Evolutionary conservation across 2,329 filamentous ascomycete species (phyloP).

Genomic region (Paraconiothyrium brasiliense): DNA sequence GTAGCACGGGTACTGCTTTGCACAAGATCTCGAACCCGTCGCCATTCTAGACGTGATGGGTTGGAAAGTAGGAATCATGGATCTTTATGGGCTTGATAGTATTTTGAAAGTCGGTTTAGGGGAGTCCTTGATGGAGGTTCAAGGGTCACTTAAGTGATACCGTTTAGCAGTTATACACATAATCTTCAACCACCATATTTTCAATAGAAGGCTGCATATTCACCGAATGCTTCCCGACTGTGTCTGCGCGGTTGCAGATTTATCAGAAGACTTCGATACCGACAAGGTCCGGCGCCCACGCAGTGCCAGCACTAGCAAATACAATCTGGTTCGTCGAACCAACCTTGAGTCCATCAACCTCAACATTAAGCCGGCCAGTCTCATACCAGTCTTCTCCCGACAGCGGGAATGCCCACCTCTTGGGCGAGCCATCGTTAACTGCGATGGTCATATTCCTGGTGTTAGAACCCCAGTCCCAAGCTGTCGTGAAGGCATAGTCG

Average conservation of each 20-base stretch:
- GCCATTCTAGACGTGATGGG: background rate
- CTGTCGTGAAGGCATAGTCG: constrained; percentile 49
- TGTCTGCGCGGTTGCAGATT: too few species aligned
- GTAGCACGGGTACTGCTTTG: background rate
- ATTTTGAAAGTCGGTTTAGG: too few species aligned
- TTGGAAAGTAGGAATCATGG: too few species aligned
- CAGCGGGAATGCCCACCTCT: constrained; percentile 51
- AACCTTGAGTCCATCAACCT: constrained; percentile 37
- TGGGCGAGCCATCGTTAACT: constrained; percentile 49
- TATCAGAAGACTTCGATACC: constrained; percentile 37
- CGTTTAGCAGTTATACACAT: background rate
- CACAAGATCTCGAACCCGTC: background rate
- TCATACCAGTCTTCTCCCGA: constrained; percentile 53
- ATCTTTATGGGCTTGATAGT: too few species aligned
- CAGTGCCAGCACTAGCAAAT: constrained; percentile 28
- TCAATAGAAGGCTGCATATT: background rate
- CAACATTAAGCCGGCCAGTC: constrained; percentile 34
- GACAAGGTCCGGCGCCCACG: constrained; percentile 39
- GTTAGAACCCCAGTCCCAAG: constrained; percentile 46
- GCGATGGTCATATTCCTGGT: constrained; percentile 48
- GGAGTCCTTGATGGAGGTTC: too few species aligned
- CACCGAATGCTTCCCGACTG: too few species aligned
- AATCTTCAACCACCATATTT: background rate
- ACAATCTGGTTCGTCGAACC: constrained; percentile 36
- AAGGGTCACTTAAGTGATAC: background rate